Conservation (phyloP, 1,284 basidiomycete species). For the Cutaneotrichosporon arboriforme region DNA sequence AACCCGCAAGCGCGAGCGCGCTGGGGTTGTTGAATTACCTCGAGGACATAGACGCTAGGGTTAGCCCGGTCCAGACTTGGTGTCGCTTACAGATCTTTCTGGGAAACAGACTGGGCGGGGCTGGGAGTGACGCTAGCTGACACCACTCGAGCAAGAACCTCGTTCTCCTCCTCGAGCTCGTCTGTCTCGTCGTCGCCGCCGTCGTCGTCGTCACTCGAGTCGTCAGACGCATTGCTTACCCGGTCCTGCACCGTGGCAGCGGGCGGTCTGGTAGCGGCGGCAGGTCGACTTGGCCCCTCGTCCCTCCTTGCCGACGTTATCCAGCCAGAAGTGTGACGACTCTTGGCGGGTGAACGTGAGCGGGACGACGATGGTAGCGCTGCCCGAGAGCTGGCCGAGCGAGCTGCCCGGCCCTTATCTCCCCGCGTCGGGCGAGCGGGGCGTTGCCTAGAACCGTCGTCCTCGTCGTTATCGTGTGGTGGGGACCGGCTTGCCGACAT, state of each 20-base stretch:
- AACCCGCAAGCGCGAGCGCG: conserved; percentile 90
- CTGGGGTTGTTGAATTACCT: conserved; percentile 77
- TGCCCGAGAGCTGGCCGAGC: no score
- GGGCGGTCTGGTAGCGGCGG: no score
- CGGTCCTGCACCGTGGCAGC: no score
- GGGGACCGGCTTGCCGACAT: conserved; percentile 2
- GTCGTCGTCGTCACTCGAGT: conserved; percentile 8
- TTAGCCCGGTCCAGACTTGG: no score
- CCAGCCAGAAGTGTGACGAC: no score
- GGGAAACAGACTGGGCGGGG: not conserved
- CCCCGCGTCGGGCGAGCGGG: not conserved
- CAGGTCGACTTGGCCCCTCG: no score
- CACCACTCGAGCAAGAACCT: conserved; percentile 1
- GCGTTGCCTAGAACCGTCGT: not conserved
- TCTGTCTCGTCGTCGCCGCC: conserved; percentile 10
- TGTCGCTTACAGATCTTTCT: conserved; percentile 3
- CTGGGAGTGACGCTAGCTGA: not conserved
- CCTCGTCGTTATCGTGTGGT: not conserved
- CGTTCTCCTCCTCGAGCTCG: conserved; percentile 16
- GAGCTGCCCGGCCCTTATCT: no score
- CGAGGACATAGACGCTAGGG: conserved; percentile 67
- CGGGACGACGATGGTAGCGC: no score
- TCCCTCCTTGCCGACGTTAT: no score
- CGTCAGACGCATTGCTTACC: not conserved
- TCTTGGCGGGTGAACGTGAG: no score